Percentiles rank a stretch among this genome's conserved stretches.
These are phyloP conservation scores for Lasiosphaeria hispida DNA, from an alignment of 495 filamentous ascomycete genomes.

Conservation along the genomic window DNA sequence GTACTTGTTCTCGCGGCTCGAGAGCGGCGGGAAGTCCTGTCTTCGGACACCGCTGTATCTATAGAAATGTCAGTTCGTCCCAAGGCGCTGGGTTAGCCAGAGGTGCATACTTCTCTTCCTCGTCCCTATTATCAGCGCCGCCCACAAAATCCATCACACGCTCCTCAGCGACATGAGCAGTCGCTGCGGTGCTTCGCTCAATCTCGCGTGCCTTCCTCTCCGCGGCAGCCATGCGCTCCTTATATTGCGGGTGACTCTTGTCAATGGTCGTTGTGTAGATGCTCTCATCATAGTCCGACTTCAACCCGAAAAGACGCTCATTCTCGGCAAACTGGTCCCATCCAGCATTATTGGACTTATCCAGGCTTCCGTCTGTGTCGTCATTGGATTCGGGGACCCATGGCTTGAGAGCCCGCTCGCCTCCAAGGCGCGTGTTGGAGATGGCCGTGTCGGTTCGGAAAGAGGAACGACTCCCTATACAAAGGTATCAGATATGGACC, in stretches of 20 bases:
- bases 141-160: constrained; percentile 62
- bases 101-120: constrained; percentile 82
- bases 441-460: constrained; percentile 92
- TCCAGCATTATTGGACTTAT: constrained; percentile 48
- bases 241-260: constrained; percentile 74
- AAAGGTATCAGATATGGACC: background rate
- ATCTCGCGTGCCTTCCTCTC: constrained; percentile 88
- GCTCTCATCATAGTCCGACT: constrained; percentile 85
- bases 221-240: constrained; percentile 70
- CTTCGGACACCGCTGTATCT: constrained; percentile 92
- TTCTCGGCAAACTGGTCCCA: constrained; percentile 98
- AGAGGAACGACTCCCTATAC: constrained; percentile 43
- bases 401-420: constrained; percentile 74
- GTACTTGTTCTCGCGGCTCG: constrained; percentile 68
- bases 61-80: constrained; percentile 27
- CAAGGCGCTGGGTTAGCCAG: background rate
- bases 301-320: constrained; percentile 79
- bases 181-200: constrained; percentile 63
- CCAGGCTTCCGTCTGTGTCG: constrained; percentile 65
- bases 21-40: constrained; percentile 65
- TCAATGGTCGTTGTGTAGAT: constrained; percentile 92
- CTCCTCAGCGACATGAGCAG: constrained; percentile 85
- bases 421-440: constrained; percentile 64
- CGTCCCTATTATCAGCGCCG: constrained; percentile 59
- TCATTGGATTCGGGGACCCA: constrained; percentile 76